Percentiles rank a stretch among this genome's conserved stretches.
These are phyloP conservation scores for Mycena pura DNA, from an alignment of 768 basidiomycete genomes.

Conservation along the genomic window DNA sequence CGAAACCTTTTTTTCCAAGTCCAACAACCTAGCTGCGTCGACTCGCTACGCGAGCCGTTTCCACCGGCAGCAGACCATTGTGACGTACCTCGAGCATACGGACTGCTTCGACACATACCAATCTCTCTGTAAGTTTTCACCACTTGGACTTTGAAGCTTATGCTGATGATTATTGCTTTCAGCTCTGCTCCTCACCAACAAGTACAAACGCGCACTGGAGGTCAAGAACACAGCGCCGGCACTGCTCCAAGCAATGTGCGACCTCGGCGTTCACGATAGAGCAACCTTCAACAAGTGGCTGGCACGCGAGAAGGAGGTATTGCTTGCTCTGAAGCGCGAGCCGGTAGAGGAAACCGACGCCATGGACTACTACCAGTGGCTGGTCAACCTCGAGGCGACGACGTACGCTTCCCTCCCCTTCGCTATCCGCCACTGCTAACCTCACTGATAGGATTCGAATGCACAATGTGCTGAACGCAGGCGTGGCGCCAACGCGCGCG, in stretches of 20 bases:
- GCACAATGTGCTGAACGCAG: too few relatives aligned
- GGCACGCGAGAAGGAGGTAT: background rate
- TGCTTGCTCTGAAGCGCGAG: background rate
- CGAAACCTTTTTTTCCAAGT: conserved; percentile 19
- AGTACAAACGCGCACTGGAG: conserved; percentile 7
- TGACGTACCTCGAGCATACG: background rate
- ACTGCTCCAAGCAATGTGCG: background rate
- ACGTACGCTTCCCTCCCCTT: too few relatives aligned
- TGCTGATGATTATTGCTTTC: background rate
- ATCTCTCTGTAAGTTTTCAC: conserved; percentile 6
- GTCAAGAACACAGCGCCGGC: background rate
- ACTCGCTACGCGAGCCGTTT: conserved; percentile 10
- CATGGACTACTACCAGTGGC: conserved; percentile 5
- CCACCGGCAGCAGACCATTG: conserved; percentile 18
- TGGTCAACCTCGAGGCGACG: background rate
- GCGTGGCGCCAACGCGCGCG: too few relatives aligned
- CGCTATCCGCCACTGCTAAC: too few relatives aligned
- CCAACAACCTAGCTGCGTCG: conserved; percentile 17
- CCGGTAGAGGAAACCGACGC: background rate
- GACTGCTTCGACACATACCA: conserved; percentile 9
- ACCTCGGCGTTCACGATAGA: background rate
- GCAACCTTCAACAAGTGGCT: background rate
- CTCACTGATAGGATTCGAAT: too few relatives aligned
- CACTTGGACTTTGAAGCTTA: background rate
- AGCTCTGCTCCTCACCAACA: conserved; percentile 7